Conservation (phyloP, 2,329 filamentous ascomycete species). For the Cadophora sp. region DNA sequence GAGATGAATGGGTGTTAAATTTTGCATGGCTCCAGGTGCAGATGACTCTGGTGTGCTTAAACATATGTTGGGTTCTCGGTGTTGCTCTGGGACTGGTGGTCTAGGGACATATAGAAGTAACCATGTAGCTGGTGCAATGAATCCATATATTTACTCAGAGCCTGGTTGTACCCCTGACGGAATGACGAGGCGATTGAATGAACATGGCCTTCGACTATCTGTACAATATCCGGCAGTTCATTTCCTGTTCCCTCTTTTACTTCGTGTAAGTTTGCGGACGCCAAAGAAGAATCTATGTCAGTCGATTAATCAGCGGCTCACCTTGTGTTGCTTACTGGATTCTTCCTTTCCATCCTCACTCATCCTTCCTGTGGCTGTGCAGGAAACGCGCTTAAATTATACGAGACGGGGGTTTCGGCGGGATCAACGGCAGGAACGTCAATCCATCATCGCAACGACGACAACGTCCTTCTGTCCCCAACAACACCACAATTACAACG, state of each 20-base stretch:
- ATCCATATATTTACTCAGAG: background rate
- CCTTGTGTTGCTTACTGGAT: slow-evolving; percentile 1
- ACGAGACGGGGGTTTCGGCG: slow-evolving; percentile 22
- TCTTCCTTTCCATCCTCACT: background rate
- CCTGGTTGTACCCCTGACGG: background rate
- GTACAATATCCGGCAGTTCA: no score
- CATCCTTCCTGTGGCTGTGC: slow-evolving; percentile 32
- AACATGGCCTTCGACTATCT: background rate
- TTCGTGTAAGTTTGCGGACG: background rate
- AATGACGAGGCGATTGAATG: background rate
- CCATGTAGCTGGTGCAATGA: background rate
- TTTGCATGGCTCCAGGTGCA: background rate
- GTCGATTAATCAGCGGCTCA: slow-evolving; percentile 7
- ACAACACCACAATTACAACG: slow-evolving; percentile 22
- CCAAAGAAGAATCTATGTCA: background rate
- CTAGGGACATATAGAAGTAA: background rate
- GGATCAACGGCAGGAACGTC: slow-evolving; percentile 27
- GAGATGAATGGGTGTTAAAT: background rate
- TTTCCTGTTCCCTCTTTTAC: background rate
- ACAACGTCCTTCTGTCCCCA: slow-evolving; percentile 18
- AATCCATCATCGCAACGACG: slow-evolving; percentile 31
- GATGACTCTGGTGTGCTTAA: background rate
- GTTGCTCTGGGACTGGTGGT: background rate
- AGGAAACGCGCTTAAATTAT: slow-evolving; percentile 26
- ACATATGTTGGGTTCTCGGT: slow-evolving; percentile 1